Percentiles rank a stretch among this genome's conserved stretches.
phyloP scores from a whole-genome alignment of 768 basidiomycete species.

The Vararia minispora region DNA sequence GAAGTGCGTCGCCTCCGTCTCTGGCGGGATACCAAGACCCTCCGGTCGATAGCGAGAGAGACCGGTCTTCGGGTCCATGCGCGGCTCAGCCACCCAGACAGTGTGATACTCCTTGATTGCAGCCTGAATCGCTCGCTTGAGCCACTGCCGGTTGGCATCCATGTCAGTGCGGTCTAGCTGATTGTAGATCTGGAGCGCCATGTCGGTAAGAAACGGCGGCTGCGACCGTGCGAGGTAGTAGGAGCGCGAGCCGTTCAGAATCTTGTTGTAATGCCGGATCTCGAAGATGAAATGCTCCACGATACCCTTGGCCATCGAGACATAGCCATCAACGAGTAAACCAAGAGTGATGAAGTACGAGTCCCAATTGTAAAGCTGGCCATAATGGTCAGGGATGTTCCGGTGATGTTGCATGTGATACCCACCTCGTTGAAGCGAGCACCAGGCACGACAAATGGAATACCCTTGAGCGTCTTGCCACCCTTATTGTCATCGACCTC shows the following conservation, averaged over 20 bases:
- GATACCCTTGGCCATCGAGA: slow-evolving; percentile 93
- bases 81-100: slow-evolving; percentile 91
- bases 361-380: slow-evolving; percentile 88
- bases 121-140: slow-evolving; percentile 91
- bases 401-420: slow-evolving; percentile 4
- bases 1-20: slow-evolving; percentile 98
- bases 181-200: slow-evolving; percentile 96
- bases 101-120: slow-evolving; percentile 99
- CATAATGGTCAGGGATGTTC: background rate
- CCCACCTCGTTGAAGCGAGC: slow-evolving; percentile 87
- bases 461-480: slow-evolving; percentile 76
- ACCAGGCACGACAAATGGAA: slow-evolving; percentile 96
- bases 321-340: slow-evolving; percentile 87
- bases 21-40: slow-evolving; percentile 92
- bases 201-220: slow-evolving; percentile 97
- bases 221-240: slow-evolving; percentile 94
- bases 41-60: slow-evolving; percentile 91
- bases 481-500: slow-evolving; percentile 73
- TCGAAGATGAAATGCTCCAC: slow-evolving; percentile 99
- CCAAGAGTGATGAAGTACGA: slow-evolving; percentile 92
- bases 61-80: slow-evolving; percentile 90
- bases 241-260: slow-evolving; percentile 91
- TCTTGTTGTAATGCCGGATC: slow-evolving; percentile 96
- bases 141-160: slow-evolving; percentile 76
- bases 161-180: slow-evolving; percentile 82